Evolutionary conservation across 202 grass and related monocot genomes (phyloP).

Genomic region (Cymbopogon flexuosus): DNA sequence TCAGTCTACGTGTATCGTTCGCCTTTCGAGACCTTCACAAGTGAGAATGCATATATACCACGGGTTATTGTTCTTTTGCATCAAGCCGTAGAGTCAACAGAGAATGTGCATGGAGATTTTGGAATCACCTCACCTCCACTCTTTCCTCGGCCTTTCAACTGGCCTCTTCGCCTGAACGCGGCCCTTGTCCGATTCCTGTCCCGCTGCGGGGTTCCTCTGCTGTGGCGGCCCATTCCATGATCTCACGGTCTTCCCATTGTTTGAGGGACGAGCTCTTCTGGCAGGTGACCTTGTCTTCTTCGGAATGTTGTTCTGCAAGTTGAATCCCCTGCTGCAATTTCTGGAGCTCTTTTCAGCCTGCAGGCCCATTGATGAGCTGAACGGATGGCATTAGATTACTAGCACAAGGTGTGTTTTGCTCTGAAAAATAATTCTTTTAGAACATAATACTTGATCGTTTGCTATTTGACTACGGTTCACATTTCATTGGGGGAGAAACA

Average conservation of each 20-base stretch:
- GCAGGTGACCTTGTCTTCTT: conserved; percentile 8
- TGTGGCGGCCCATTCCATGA: not conserved
- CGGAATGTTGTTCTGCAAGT: not conserved
- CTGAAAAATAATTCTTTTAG: not conserved
- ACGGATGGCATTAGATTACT: not conserved
- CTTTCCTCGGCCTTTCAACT: conserved; percentile 23
- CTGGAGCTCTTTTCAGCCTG: not conserved
- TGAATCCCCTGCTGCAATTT: not conserved
- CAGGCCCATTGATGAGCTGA: conserved; percentile 19
- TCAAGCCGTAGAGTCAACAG: not conserved
- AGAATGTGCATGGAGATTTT: not conserved
- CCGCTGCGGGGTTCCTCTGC: not conserved
- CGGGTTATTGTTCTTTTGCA: not conserved
- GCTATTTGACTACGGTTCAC: not conserved
- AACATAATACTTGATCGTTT: not conserved
- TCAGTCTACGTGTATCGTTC: not conserved
- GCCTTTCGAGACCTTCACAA: not conserved
- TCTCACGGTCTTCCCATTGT: not conserved
- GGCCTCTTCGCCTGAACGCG: conserved; percentile 9
- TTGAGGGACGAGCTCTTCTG: conserved; percentile 1
- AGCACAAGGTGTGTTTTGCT: not conserved
- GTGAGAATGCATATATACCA: not conserved
- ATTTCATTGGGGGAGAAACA: not conserved
- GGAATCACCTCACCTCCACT: conserved; percentile 5
- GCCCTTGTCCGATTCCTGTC: not conserved